Percentiles rank a stretch among this genome's conserved stretches.
These are phyloP conservation scores for Aureococcus anophagefferens DNA, from an alignment of 108 stramenopile species.

Conservation along the genomic window DNA sequence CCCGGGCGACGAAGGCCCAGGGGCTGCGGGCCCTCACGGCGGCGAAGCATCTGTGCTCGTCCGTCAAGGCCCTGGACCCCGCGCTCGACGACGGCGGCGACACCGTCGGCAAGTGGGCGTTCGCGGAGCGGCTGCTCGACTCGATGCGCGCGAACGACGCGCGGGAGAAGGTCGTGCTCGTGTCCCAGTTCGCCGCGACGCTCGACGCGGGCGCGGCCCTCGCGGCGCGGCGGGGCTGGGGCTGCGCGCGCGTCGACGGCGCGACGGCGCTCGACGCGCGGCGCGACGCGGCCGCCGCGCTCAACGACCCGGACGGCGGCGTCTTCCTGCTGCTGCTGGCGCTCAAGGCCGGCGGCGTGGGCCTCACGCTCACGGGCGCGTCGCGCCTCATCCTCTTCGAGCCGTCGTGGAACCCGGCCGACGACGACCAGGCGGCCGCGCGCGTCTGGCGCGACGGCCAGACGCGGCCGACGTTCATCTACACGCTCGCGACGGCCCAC, in stretches of 20 bases:
- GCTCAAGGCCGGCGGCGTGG: neutral
- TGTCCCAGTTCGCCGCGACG: neutral
- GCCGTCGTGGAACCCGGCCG: neutral
- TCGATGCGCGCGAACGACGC: neutral
- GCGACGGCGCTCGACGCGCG: neutral
- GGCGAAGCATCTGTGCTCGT: neutral
- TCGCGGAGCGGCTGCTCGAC: neutral
- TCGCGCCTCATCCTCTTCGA: neutral
- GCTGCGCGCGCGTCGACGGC: neutral
- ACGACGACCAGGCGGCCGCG: neutral
- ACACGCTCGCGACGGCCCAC: neutral
- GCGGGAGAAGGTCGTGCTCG: neutral
- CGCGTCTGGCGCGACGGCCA: neutral
- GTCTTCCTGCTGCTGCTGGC: neutral
- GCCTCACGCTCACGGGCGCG: neutral
- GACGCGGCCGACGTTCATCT: neutral
- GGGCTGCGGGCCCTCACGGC: too few relatives aligned
- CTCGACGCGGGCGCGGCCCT: neutral
- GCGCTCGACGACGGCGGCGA: neutral
- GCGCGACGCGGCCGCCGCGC: neutral
- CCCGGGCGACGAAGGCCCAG: too few relatives aligned
- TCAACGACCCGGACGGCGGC: neutral
- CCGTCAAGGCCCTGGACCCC: neutral
- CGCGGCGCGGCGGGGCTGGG: neutral
- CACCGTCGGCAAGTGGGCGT: neutral